These are phyloP conservation scores for Epichloe glyceriae DNA, from an alignment of 2,329 filamentous ascomycete genomes.

Conservation along the genomic window DNA sequence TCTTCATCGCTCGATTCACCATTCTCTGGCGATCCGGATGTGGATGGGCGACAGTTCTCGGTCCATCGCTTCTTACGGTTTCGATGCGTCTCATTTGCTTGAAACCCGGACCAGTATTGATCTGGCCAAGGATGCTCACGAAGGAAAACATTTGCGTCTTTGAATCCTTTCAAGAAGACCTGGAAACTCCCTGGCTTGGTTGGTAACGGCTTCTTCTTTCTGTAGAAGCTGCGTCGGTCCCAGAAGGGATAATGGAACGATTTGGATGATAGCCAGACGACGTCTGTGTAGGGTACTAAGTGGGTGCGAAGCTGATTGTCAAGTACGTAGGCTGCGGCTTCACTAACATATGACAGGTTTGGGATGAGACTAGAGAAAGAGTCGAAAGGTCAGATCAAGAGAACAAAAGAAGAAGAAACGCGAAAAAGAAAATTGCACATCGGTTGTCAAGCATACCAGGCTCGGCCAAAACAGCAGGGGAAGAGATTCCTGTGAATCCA, in stretches of 20 bases:
- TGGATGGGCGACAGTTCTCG: conserved; percentile 62
- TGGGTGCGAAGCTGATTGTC: conserved; percentile 82
- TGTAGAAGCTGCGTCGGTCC: conserved; percentile 79
- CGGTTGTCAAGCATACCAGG: conserved; percentile 44
- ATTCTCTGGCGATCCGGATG: conserved; percentile 38
- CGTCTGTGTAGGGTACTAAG: conserved; percentile 91
- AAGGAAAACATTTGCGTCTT: conserved; percentile 91
- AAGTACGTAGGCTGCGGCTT: conserved; percentile 91
- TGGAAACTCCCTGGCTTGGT: conserved; percentile 93
- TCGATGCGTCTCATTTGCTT: conserved; percentile 51
- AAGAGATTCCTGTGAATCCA: conserved; percentile 98
- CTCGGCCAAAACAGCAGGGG: conserved; percentile 90
- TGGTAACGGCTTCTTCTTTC: conserved; percentile 75
- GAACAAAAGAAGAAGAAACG: neutral
- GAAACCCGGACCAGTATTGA: conserved; percentile 61
- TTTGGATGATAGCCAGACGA: conserved; percentile 87
- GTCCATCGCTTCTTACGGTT: conserved; percentile 64
- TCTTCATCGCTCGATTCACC: conserved; percentile 53
- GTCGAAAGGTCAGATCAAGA: neutral
- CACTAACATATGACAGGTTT: conserved; percentile 93
- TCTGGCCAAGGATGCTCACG: conserved; percentile 96
- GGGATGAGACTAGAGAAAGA: conserved; percentile 57
- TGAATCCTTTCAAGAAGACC: conserved; percentile 92
- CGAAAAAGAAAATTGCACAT: neutral
- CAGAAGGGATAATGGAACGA: conserved; percentile 98